Evolutionary conservation across 2,329 filamentous ascomycete species (phyloP), one percentile per base, ranked within the genome.

Genomic region (Pseudogymnoascus sp.): DNA sequence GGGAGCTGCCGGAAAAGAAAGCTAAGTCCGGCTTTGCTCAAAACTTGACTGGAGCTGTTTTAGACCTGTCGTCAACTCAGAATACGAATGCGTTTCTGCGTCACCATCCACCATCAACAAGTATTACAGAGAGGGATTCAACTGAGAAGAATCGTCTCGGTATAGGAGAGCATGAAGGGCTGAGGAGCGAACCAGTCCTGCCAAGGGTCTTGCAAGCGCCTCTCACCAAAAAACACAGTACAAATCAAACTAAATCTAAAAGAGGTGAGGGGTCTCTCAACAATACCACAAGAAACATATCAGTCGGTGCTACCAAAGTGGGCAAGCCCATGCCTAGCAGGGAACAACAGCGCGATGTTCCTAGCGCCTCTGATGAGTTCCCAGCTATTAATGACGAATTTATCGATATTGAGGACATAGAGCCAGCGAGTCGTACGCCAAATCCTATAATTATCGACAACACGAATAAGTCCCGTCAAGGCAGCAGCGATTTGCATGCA

Each of bases 41-140:
- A 64, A 80, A 75, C 65, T 69, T 83, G 3, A 81, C 81, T 65
- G 80, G 80, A 2, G 74, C 79, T 17, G 69, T 76, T 4, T 66
- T 82, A 57, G 75, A 71, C 4, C 70, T 82, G n/a, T 79, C 76
- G 13, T 54, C 47, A 33, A 54, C 47, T 54, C 47, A 54, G 8
- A 54, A 54, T 33, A 54, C 47, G 29, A 35, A 54, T 54, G 47
- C 29, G 11, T 54, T 35, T 33, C 8, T 54, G 29, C 47, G 57
- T 6, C 35, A 59, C 11, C 31, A 39, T 15, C 33, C 37, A 15
- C 17, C 57, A 1, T n/a, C 17, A 15, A 59, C 35, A 4, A n/a
- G 24, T 21, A 54, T 33, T n/a, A 8, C 21, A 8, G 47, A 21
- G 15, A 54, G 4, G 26, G 57, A 3, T 1, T 7, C 17, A 39